Evolutionary conservation across 2,329 filamentous ascomycete species (phyloP), one percentile per base, ranked within the genome.

Genomic region (Conoideocrella luteorostrata): DNA sequence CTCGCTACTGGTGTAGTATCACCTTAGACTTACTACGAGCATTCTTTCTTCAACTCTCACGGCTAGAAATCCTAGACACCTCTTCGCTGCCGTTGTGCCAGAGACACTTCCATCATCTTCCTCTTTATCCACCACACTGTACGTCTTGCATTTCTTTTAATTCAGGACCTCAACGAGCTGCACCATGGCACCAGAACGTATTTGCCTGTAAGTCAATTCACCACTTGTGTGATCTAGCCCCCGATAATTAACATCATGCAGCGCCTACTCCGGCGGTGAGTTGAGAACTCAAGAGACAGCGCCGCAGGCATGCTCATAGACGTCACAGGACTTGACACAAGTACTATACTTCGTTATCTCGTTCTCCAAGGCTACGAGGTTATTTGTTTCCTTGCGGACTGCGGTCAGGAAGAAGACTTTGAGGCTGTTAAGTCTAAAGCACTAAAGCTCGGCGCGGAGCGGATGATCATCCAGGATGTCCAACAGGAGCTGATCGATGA

Each of bases 401-500:
- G 84, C 56, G 82, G 82, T 41, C 81, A 86, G 65, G 77, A 80
- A 56, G 82, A 86, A 68, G 80, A 86, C 64, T 86, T 78, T 56
- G 74, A 76, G 43, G 78, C 75, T 49, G 84, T 80, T 41, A 76
- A 82, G 64, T 71, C 73, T 55, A 86, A 86, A 71, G 84, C 83
- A 3, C 30, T 47, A 15, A 44, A 42, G 38, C 40, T 54, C 26
- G 50, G 52, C 6, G 50, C 52, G 21, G 50, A 54, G 43, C 35
- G 35, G 20, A 74, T 80, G 56, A 61, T 70, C 52, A 67, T 78
- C 52, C 68, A 72, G 47, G 77, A 88, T 60, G 70, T 88, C 45
- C 75, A 77, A 51, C 72, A 74, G 55, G 81, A 86, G 65, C 88
- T 89, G 60, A 75, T 89, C 50, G 81, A 87, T 56, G 77, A 88